Base-by-base conservation (phyloP, 169 alveolate species). In the Plasmodium billcollinsi region DNA sequence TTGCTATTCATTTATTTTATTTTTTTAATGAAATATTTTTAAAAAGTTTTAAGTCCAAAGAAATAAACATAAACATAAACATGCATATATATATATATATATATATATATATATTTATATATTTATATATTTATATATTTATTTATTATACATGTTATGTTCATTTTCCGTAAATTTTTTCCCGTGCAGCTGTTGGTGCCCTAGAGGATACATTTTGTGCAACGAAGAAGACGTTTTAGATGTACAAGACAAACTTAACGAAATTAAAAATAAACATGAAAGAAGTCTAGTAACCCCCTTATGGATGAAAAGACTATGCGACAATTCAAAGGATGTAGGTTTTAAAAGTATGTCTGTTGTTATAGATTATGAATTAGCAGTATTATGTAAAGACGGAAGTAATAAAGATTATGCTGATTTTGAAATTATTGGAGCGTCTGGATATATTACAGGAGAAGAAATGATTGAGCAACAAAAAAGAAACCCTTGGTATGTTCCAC, bases 181-280 rank as follows among this genome's bases (percentile, higher is more conserved):
- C 2, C 47, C 47, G 47, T 39, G 47, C 73, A 83, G 91, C 39
- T 83, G 91, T 52, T 83, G 91, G 91, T 83, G 91, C 43, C 91
- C 91, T 6, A 52, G 91, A 45, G 91, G 91, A 70, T 83, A 83
- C 65, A 83, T 83, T 26, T 69, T 83, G 86, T 83, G 91, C 21
- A 83, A 59, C 63, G 91, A 83, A 72, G 91, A 83, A 63, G 91
- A 83, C 18, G 91, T 83, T 59, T 49, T 21, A 7, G 74, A 70
- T 70, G 52, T 83, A 29, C 91, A 83, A 72, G 39, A 49, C 43
- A 83, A 83, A 50, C 62, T 83, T 5, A 21, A 54, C 20, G 14
- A 83, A 70, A 83, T 83, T n/a, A 39, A 67, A 58, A 69, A 56
- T 33, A 12, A 69, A 47, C n/a, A 50, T 20, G 45, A 18, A 18